These are phyloP conservation scores for Teratosphaeria pseudoeucalypti DNA, from an alignment of 2,329 filamentous ascomycete genomes.

Conservation along the genomic window DNA sequence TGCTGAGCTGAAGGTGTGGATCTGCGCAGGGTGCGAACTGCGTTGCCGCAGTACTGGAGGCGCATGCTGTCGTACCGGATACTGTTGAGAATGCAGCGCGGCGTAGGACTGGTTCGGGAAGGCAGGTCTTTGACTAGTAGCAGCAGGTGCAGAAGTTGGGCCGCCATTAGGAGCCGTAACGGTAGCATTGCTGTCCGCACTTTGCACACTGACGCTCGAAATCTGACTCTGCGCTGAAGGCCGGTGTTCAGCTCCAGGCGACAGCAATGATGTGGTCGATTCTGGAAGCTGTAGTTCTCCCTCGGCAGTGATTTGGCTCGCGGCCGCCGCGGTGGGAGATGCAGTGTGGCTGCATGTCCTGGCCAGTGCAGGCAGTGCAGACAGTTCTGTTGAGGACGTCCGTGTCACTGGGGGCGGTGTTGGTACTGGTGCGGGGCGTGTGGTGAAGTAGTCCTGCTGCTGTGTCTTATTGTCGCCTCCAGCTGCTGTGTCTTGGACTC, in stretches of 20 bases:
- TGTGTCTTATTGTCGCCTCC: not conserved
- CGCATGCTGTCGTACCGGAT: slow-evolving; percentile 28
- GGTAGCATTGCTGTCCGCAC: slow-evolving; percentile 7
- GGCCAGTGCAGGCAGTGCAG: not conserved
- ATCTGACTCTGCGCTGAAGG: slow-evolving; percentile 6
- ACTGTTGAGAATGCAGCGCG: slow-evolving; percentile 36
- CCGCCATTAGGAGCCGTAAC: slow-evolving; percentile 22
- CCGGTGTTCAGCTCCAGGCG: slow-evolving; percentile 1
- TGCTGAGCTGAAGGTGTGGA: slow-evolving; percentile 31
- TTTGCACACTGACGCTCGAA: slow-evolving; percentile 8
- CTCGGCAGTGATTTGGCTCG: slow-evolving; percentile 13
- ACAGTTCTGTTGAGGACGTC: not conserved
- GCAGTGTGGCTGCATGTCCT: slow-evolving; percentile 1
- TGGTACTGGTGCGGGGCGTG: not conserved
- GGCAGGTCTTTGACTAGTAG: slow-evolving; percentile 25
- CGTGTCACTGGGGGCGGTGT: not conserved
- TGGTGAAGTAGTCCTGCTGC: slow-evolving; percentile 5
- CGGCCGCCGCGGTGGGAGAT: slow-evolving; percentile 3
- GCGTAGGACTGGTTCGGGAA: slow-evolving; percentile 43
- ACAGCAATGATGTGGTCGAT: not conserved
- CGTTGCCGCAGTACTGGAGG: slow-evolving; percentile 31
- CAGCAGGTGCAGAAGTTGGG: slow-evolving; percentile 21
- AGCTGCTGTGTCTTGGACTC: slow-evolving; percentile 14
- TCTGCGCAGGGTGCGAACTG: slow-evolving; percentile 33
- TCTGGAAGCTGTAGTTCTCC: slow-evolving; percentile 11